phyloP scores from a whole-genome alignment of 78 protist species.

The Goniomonas avonlea region DNA sequence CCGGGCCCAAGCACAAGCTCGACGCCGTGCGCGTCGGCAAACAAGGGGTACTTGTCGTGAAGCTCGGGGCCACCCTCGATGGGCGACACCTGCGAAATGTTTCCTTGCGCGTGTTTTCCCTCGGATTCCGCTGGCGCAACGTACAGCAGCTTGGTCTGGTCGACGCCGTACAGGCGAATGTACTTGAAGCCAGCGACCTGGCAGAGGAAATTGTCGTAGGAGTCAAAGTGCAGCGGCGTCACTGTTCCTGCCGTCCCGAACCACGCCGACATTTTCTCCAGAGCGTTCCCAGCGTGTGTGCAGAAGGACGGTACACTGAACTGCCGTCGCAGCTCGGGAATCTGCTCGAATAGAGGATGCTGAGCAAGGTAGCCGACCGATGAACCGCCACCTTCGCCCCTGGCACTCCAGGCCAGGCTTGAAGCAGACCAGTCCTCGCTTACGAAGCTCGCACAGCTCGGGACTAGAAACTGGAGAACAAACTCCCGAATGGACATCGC shows the following conservation, averaged over 20 bases:
- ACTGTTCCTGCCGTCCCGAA: slow-evolving; percentile 54
- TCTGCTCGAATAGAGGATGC: slow-evolving; percentile 26
- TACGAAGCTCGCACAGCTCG: too few relatives aligned
- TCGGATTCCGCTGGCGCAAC: not conserved
- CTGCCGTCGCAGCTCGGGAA: not conserved
- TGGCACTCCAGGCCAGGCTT: too few relatives aligned
- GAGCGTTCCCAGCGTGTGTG: not conserved
- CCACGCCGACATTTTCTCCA: slow-evolving; percentile 27
- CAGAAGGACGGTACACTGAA: slow-evolving; percentile 7
- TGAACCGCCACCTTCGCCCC: too few relatives aligned
- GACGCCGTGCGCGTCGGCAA: not conserved
- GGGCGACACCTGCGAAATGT: not conserved
- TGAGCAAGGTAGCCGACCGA: slow-evolving; percentile 13
- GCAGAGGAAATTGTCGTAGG: slow-evolving; percentile 49
- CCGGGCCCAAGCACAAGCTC: slow-evolving; percentile 25
- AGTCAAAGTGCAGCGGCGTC: slow-evolving; percentile 59
- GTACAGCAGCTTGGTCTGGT: slow-evolving; percentile 13
- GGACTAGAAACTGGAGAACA: too few relatives aligned
- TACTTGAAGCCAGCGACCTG: slow-evolving; percentile 55
- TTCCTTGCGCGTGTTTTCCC: not conserved
- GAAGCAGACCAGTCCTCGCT: too few relatives aligned
- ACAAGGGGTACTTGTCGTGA: not conserved
- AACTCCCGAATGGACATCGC: too few relatives aligned
- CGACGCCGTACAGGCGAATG: slow-evolving; percentile 35
- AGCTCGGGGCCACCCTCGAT: not conserved